Evolutionary conservation across 129 eudicot genomes (phyloP), one percentile per base, ranked within the genome.

Genomic region (Flaveria bidentis): DNA sequence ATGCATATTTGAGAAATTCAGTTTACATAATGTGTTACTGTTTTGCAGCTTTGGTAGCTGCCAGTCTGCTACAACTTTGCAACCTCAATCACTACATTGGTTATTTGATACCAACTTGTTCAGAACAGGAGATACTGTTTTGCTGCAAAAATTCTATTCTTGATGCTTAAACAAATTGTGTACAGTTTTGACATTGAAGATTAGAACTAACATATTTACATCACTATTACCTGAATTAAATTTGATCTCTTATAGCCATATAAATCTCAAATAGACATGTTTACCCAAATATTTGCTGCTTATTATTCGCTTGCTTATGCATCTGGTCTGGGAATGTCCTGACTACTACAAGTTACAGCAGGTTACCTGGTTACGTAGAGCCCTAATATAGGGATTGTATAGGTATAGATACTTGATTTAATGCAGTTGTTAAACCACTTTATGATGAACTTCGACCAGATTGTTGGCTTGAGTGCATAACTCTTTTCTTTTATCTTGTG

Each of bases 291-390:
- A 20, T 30, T 30, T 30, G 36, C 36, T 9, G 63, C 63, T 56
- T 53, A 10, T 56, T 56, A 56, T 56, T 56, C 5, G 1, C 9
- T 56, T 78, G 73, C 65, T 71, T 67, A 92, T 80, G 97, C 93
- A 51, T 92, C 97, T 69, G 96, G 93, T 78, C 90, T 56, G 97
- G 90, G 23, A 91, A 92, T 81, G 93, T 92, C 74, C 72, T 89
- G 84, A 84, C 89, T 76, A 87, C 96, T 2, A 92, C 2, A 46
- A 13, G 51, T 46, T 12, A 46, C 51, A 46, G 51, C 90, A 28
- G 97, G 97, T 20, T 92, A 92, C 77, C 87, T 89, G 53, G 55
- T 89, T 73, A 73, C 87, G 81, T 89, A 89, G 83, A 87, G 96
- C 83, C 96, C 89, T 25, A 89, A 89, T 84, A 89, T 90, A 15